Conservation (phyloP, 2,329 filamentous ascomycete species). For the Pyricularia pennisetigena region DNA sequence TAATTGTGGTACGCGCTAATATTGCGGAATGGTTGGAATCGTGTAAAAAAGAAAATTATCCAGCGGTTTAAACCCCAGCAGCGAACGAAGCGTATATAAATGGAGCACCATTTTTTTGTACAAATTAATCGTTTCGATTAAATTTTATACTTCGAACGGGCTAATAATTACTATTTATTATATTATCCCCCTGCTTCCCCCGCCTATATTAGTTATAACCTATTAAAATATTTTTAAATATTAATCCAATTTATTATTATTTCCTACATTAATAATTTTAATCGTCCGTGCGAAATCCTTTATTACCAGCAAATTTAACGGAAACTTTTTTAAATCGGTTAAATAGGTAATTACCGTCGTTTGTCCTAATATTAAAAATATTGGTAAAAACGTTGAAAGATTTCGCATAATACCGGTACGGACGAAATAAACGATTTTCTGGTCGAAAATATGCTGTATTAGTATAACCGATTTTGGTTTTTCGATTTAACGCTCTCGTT, state of each 20-base stretch:
- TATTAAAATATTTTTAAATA: constrained; percentile 46
- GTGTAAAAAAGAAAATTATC: constrained; percentile 36
- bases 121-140: constrained; percentile 29
- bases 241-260: constrained; percentile 22
- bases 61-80: constrained; percentile 24
- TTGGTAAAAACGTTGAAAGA: constrained; percentile 27
- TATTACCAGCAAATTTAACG: constrained; percentile 32
- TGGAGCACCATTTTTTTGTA: constrained; percentile 28
- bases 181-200: constrained; percentile 1
- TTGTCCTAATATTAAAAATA: constrained; percentile 29
- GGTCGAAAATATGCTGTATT: too few relatives aligned
- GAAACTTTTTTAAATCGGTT: constrained; percentile 24
- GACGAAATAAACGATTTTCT: constrained; percentile 21
- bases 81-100: constrained; percentile 37
- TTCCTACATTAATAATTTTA: not conserved
- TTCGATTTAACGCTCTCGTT: constrained; percentile 40
- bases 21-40: constrained; percentile 15
- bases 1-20: constrained; percentile 11
- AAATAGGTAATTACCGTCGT: constrained; percentile 26
- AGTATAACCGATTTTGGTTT: too few relatives aligned
- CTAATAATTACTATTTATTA: constrained; percentile 45
- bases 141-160: constrained; percentile 46
- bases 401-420: constrained; percentile 19
- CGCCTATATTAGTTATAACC: constrained; percentile 29
- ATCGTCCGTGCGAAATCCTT: constrained; percentile 40